Evolutionary conservation across 495 filamentous ascomycete species (phyloP).

Genomic region (Aspergillus homomorphus): DNA sequence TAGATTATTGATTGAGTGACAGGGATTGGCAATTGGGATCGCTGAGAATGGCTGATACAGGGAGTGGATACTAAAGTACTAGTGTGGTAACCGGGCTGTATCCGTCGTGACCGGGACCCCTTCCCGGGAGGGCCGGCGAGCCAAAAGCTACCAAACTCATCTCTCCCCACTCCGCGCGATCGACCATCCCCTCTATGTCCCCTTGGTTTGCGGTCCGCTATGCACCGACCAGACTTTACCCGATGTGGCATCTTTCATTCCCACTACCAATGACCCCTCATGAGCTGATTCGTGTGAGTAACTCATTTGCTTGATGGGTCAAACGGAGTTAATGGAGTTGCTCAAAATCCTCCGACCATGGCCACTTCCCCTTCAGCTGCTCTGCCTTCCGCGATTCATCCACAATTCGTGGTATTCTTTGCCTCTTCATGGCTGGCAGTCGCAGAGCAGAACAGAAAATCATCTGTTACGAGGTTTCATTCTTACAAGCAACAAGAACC

Average conservation of each 20-base stretch:
- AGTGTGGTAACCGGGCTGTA: neutral
- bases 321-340: neutral
- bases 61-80: neutral
- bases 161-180: neutral
- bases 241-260: too few species aligned
- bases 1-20: neutral
- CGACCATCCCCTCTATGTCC: neutral
- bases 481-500: too few species aligned
- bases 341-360: neutral
- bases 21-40: neutral
- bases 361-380: neutral
- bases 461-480: neutral
- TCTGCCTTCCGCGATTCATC: neutral
- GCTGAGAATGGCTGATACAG: neutral
- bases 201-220: too few species aligned
- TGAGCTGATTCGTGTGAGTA: too few species aligned
- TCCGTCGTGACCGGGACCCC: neutral
- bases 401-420: neutral
- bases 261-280: too few species aligned
- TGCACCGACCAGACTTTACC: too few species aligned
- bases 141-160: neutral
- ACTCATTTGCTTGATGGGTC: neutral
- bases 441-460: too few species aligned
- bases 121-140: neutral
- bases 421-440: too few species aligned